phyloP scores from a whole-genome alignment of 2,329 filamentous ascomycete species.

The Ophiostoma triangulosporum region DNA sequence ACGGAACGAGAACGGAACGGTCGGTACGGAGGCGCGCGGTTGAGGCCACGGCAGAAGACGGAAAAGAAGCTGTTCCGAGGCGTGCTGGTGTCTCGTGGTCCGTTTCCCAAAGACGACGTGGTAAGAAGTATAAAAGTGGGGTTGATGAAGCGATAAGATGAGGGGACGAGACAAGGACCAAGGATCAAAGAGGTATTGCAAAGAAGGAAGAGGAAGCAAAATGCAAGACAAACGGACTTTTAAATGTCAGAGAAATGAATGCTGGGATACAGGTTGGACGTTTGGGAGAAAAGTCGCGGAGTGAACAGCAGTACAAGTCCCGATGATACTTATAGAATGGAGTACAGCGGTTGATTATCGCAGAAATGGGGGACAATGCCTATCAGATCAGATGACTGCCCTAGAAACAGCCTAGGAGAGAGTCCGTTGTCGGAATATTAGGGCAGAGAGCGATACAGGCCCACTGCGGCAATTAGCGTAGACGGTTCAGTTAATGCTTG shows the following conservation, averaged over 20 bases:
- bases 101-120: background rate
- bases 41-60: background rate
- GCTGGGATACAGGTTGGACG: no score
- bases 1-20: background rate
- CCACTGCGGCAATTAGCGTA: background rate
- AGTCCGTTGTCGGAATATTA: background rate
- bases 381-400: background rate
- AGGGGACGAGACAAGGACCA: background rate
- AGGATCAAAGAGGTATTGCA: background rate
- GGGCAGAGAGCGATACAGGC: background rate
- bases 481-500: background rate
- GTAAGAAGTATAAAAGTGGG: background rate
- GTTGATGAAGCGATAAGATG: background rate
- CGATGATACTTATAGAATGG: background rate
- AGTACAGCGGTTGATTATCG: background rate
- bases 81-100: background rate
- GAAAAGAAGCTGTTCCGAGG: background rate
- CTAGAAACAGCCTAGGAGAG: background rate
- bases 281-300: background rate
- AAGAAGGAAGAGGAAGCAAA: background rate
- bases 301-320: background rate
- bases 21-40: background rate
- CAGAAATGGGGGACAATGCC: background rate
- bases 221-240: background rate
- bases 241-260: background rate